Evolutionary conservation across 768 basidiomycete species (phyloP).

Genomic region (Trametes gibbosa): DNA sequence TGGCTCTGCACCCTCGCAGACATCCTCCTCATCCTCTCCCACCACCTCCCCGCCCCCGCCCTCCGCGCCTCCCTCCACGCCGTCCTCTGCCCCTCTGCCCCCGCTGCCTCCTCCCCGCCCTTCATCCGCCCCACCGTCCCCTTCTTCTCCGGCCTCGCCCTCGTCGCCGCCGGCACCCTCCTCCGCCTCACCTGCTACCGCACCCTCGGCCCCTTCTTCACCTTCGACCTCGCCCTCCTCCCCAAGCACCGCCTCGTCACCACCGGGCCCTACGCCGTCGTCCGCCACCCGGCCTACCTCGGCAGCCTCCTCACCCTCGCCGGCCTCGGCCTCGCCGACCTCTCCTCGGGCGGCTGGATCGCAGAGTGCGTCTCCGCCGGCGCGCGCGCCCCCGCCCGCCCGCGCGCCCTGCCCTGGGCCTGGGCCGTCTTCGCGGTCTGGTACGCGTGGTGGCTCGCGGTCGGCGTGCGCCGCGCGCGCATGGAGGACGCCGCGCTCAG

Average conservation of each 20-base stretch:
- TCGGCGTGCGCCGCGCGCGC: slow-evolving; percentile 15
- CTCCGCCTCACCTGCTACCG: slow-evolving; percentile 31
- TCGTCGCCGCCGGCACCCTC: slow-evolving; percentile 19
- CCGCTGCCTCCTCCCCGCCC: slow-evolving; percentile 1
- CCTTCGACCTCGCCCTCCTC: slow-evolving; percentile 34
- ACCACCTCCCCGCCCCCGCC: slow-evolving; percentile 17
- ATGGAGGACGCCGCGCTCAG: slow-evolving; percentile 21
- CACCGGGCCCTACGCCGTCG: slow-evolving; percentile 34
- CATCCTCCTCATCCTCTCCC: slow-evolving; percentile 22
- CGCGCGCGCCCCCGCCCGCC: background rate
- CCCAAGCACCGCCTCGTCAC: slow-evolving; percentile 33
- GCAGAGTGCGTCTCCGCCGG: slow-evolving; percentile 18
- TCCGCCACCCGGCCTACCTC: slow-evolving; percentile 38
- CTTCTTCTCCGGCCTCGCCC: slow-evolving; percentile 20
- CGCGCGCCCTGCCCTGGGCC: background rate
- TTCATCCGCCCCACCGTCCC: slow-evolving; percentile 18
- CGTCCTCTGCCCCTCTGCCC: slow-evolving; percentile 13
- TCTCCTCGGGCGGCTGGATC: slow-evolving; percentile 22
- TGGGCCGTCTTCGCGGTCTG: slow-evolving; percentile 18
- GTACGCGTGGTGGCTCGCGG: slow-evolving; percentile 19
- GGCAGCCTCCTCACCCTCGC: slow-evolving; percentile 19
- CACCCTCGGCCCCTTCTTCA: slow-evolving; percentile 35
- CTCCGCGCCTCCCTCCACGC: slow-evolving; percentile 16
- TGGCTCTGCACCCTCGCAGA: slow-evolving; percentile 35
- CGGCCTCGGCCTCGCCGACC: slow-evolving; percentile 18